Base-by-base conservation (phyloP, 2,329 filamentous ascomycete genomes). In the Curvularia sp. region DNA sequence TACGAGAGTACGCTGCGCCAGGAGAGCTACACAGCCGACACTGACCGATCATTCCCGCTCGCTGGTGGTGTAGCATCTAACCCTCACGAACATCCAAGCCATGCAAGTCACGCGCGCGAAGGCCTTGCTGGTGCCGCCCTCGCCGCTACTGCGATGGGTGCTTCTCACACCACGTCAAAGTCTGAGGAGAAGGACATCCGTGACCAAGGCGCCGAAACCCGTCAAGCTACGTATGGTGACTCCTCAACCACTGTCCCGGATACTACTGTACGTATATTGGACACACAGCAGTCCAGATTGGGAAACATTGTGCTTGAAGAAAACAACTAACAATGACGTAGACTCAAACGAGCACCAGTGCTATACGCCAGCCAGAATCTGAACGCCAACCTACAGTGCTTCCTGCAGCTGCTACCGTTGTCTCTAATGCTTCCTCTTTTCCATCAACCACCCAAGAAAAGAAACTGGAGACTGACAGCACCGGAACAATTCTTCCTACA, bases 1-100 rank as follows among this genome's bases (percentile, higher is more conserved):
- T 54, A 51, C 30, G 58, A 61, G n/a, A 57, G 54, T 22, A 55
- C 58, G 24, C 26, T 58, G 30, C 51, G 55, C 28, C 53, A 69
- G 28, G 56, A 68, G 33, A 65, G 63, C 26, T 62, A 69, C 12
- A 61, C 49, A 18, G 58, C 62, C 7, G 67, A 65, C 26, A 71
- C 69, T 26, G 67, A 70, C 43, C 72, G 76, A 41, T 67, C 69
- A 0, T 78, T 78, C 58, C 76, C 76, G n/a, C 66, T 78, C 5
- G 62, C 73, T 35, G 75, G 75, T 26, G 74, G 74, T 26, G 65
- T 76, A 6, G 57, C 66, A 5, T 63, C 64, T 15, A 56, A 62
- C 31, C 52, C 57, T 10, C 49, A 55, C 10, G 63, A 71, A 35
- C 56, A 49, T 1, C 48, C 53, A 30, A 49, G 48, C 35, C 55